Percentiles rank a stretch among this genome's conserved stretches.
phyloP scores from a whole-genome alignment of 148 eudicot genomes.

The Rhododendron ovatum region DNA sequence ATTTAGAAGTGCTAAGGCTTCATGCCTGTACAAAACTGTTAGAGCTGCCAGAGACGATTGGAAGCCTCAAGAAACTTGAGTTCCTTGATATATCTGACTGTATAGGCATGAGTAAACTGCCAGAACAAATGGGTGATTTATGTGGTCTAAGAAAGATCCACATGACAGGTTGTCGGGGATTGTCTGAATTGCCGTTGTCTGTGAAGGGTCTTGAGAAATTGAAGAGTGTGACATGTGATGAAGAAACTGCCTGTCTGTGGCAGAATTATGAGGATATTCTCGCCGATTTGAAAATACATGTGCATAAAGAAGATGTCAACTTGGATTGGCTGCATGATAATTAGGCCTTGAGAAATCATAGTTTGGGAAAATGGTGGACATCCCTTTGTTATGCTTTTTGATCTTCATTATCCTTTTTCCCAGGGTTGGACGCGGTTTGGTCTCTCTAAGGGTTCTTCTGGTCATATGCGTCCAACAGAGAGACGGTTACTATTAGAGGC shows the following conservation, averaged over 20 bases:
- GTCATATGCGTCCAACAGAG: neutral
- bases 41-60: slow-evolving; percentile 14
- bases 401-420: neutral
- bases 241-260: slow-evolving; percentile 15
- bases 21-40: slow-evolving; percentile 11
- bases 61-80: slow-evolving; percentile 14
- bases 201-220: slow-evolving; percentile 8
- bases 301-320: slow-evolving; percentile 15
- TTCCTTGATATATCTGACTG: slow-evolving; percentile 21
- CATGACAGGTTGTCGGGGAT: slow-evolving; percentile 19
- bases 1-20: slow-evolving; percentile 16
- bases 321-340: slow-evolving; percentile 15
- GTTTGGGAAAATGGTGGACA: neutral
- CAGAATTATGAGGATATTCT: neutral
- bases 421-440: neutral
- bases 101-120: slow-evolving; percentile 5
- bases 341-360: neutral
- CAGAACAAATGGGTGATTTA: slow-evolving; percentile 17
- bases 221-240: slow-evolving; percentile 14
- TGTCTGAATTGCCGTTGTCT: slow-evolving; percentile 16
- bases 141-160: slow-evolving; percentile 11
- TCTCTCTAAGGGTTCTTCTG: neutral
- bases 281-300: neutral
- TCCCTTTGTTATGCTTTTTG: neutral
- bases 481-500: neutral